A percentile compares a stretch with the other conserved stretches of the same genome.
Conservation (phyloP, 1,284 basidiomycete species). For the Ganoderma sinense region DNA sequence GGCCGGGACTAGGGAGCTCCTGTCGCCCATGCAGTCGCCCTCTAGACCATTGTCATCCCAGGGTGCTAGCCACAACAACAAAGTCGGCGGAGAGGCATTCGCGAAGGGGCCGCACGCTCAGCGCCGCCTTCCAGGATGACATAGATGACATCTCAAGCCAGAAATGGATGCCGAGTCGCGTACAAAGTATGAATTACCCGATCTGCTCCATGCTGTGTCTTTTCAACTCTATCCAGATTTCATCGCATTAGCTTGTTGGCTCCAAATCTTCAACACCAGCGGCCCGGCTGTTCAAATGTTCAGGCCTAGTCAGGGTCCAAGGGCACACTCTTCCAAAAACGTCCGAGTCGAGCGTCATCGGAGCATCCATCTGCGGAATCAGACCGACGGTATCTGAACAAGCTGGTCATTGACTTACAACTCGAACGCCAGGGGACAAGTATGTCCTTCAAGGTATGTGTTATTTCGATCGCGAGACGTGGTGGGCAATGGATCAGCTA, state of each 20-base stretch:
- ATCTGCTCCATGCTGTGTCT: neutral
- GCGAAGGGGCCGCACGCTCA: neutral
- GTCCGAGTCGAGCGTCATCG: neutral
- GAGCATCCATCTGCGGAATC: neutral
- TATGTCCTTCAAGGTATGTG: too few relatives aligned
- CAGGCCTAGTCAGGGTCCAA: neutral
- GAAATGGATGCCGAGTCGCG: neutral
- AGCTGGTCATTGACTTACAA: neutral
- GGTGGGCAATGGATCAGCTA: neutral
- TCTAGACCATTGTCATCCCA: neutral
- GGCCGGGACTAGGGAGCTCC: neutral
- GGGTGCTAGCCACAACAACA: neutral
- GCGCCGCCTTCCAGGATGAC: neutral
- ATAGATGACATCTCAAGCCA: neutral
- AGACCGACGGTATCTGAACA: neutral
- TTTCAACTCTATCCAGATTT: neutral
- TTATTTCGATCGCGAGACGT: too few relatives aligned
- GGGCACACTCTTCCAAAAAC: neutral
- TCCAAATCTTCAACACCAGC: neutral
- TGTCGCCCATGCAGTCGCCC: neutral
- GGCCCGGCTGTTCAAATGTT: neutral
- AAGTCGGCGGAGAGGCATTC: neutral
- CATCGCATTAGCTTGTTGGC: neutral
- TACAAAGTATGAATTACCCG: conserved; percentile 1
- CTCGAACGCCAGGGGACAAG: too few relatives aligned